Conservation (phyloP, 352 stramenopile species). For the Phytophthora lateralis region DNA sequence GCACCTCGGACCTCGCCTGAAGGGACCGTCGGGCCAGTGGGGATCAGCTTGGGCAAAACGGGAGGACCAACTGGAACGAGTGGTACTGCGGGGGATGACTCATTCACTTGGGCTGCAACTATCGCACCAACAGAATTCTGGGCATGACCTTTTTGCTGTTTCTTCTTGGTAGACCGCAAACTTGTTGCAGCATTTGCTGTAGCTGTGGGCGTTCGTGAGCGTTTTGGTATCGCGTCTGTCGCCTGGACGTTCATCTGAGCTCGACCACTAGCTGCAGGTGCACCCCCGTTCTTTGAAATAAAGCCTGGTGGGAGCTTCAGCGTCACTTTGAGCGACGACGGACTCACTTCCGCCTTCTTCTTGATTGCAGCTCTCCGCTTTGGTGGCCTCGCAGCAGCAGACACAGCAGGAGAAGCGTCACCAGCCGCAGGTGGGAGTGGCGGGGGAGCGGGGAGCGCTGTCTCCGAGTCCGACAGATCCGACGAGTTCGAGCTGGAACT, state of each 20-base stretch:
- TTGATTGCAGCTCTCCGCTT: conserved; percentile 35
- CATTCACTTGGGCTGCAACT: conserved; percentile 20
- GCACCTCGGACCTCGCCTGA: conserved; percentile 62
- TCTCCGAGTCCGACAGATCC: conserved; percentile 46
- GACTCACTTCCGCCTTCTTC: conserved; percentile 35
- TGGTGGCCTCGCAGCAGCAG: conserved; percentile 13
- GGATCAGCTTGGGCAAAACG: conserved; percentile 65
- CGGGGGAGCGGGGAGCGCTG: conserved; percentile 30
- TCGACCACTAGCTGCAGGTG: conserved; percentile 19
- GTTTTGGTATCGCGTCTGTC: conserved; percentile 49
- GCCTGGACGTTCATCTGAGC: conserved; percentile 50
- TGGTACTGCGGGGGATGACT: neutral
- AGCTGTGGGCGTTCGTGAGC: conserved; percentile 28
- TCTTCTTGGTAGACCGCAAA: conserved; percentile 34
- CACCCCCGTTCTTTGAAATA: conserved; percentile 33
- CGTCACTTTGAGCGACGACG: conserved; percentile 59
- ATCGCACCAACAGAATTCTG: conserved; percentile 4
- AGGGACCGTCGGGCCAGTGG: conserved; percentile 59
- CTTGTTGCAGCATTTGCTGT: conserved; percentile 11
- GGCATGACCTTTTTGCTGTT: conserved; percentile 11
- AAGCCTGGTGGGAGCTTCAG: conserved; percentile 65
- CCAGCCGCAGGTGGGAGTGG: conserved; percentile 26
- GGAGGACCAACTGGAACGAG: conserved; percentile 15
- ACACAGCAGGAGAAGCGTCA: conserved; percentile 3
- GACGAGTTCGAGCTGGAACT: conserved; percentile 65